Evolutionary conservation across 495 filamentous ascomycete species (phyloP).

Genomic region (Penicillium fimorum): DNA sequence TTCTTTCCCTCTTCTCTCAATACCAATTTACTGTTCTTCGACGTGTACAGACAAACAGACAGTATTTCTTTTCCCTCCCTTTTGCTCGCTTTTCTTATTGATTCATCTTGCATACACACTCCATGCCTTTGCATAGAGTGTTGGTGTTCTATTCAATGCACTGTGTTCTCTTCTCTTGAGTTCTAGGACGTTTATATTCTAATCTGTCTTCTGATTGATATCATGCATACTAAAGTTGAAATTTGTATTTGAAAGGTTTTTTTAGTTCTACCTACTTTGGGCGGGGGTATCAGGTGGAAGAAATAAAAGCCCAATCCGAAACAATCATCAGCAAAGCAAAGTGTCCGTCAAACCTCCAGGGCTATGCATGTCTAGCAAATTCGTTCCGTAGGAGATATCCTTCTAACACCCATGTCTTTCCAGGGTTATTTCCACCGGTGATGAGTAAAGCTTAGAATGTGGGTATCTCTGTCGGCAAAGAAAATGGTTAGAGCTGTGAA

Average conservation of each 20-base stretch:
- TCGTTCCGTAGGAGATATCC: not conserved
- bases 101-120: conserved; percentile 7
- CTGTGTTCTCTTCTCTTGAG: not conserved
- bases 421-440: not conserved
- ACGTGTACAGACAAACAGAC: conserved; percentile 19
- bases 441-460: not conserved
- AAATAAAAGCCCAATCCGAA: not conserved
- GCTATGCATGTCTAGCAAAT: not conserved
- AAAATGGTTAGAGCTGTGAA: not conserved
- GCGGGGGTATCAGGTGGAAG: conserved; percentile 1
- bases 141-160: conserved; percentile 5
- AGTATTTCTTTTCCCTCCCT: not conserved
- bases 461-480: not conserved
- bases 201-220: not conserved
- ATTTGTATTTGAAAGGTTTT: not conserved
- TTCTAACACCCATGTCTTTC: not conserved
- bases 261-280: not conserved
- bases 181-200: not conserved
- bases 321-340: not conserved
- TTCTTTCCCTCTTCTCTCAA: not conserved
- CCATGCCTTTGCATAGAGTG: not conserved
- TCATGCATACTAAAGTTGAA: not conserved
- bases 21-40: conserved; percentile 8
- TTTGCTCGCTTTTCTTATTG: conserved; percentile 8
- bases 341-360: not conserved